Conservation (phyloP, 1,139 yeast genomes). For the Nadsonia starkeyi-henricii region DNA sequence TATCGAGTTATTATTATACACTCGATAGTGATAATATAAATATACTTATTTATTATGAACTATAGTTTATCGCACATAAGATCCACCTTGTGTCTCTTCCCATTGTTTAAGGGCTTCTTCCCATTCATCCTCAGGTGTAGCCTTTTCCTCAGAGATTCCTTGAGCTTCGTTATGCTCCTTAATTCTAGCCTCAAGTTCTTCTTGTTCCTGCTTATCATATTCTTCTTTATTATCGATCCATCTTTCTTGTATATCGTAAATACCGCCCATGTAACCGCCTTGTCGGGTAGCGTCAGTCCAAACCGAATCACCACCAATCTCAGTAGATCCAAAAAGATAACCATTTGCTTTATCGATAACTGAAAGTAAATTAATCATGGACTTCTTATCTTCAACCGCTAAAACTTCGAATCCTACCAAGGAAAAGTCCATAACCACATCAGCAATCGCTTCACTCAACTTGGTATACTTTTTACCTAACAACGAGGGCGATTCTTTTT, state of each 20-base stretch:
- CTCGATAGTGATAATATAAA: too few relatives aligned
- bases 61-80: neutral
- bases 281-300: conserved; percentile 94
- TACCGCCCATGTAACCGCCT: conserved; percentile 39
- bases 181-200: conserved; percentile 28
- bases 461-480: conserved; percentile 51
- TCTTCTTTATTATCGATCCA: conserved; percentile 81
- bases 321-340: conserved; percentile 81
- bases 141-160: conserved; percentile 41
- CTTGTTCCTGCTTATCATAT: conserved; percentile 53
- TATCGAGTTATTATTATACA: too few relatives aligned
- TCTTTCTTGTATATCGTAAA: conserved; percentile 76
- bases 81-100: conserved; percentile 31
- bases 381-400: conserved; percentile 78
- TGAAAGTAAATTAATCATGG: conserved; percentile 72
- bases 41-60: too few relatives aligned
- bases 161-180: conserved; percentile 41
- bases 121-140: conserved; percentile 60
- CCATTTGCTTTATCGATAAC: conserved; percentile 86
- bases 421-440: conserved; percentile 74
- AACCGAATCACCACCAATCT: conserved; percentile 85
- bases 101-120: conserved; percentile 50
- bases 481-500: conserved; percentile 49
- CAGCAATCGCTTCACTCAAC: conserved; percentile 68
- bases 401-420: conserved; percentile 81